Base-by-base conservation (phyloP, 768 basidiomycete species). In the Lentinula edodes region DNA sequence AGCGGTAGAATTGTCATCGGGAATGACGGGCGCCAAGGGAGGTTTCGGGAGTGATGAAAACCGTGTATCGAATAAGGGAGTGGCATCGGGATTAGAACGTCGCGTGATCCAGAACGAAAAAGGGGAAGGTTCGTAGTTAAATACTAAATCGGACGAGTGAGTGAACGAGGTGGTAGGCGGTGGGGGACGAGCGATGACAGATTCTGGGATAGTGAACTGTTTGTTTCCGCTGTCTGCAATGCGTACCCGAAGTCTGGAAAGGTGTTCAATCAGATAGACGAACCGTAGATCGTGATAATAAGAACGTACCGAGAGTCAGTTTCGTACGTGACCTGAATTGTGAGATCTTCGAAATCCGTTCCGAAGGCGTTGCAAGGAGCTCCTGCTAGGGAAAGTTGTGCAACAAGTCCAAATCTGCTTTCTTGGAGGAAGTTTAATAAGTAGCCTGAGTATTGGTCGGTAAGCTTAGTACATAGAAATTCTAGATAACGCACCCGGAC, bases 91-190 rank as follows among this genome's bases (percentile, higher is more conserved):
- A 8, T 82, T 76, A 3, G 83, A 82, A 23, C 84, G 82, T 48
- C 89, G 83, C 1, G 88, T 89, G 64, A 92, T 84, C 89, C 89
- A 92, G 69, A 91, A 92, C 2, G 86, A 83, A 68, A 92, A 92
- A 0, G 91, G 90, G 0, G 76, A 74, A 1, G 78, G 6, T 1
- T 86, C 77, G 62, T 85, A 83, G 68, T 90, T 86, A 75, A 92
- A 91, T 3, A 85, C 74, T 9, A 92, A 76, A 66, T 91, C 89
- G 0, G 86, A 86, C 0, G 70, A 74, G 12, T 72, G 60, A 41
- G 68, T 73, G 58, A 76, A 74, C 0, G 75, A 73, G 12, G 66
- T 63, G 0, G 67, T 69, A 4, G 81, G 73, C 5, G 71, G 63
- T 3, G 69, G 20, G 16, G 84, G 81, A 1, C 76, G 76, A n/a